Evolutionary conservation across 2,329 filamentous ascomycete species (phyloP), one percentile per base, ranked within the genome.

Genomic region (Nigrospora oryzae): DNA sequence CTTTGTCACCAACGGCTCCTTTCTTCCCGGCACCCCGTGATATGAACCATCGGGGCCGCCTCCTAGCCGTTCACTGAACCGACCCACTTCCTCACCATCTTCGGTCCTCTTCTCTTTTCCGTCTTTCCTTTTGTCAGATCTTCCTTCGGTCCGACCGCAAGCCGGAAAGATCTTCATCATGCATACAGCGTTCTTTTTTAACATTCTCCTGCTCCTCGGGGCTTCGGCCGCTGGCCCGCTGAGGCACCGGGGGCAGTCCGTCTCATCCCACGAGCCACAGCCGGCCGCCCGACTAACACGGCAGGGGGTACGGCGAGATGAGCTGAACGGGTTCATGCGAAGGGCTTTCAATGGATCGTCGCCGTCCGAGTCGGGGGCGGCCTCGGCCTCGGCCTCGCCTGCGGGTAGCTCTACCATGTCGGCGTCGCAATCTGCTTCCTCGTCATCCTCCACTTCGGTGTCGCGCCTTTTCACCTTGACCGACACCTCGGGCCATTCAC

Each of bases 161-260:
- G 31, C 33, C 36, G 40, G 36, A 23, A 44, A 38, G 40, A 46
- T 43, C 43, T 43, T 43, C 46, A 48, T 17, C 5, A 62, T 62
- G 59, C 49, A 53, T 40, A 53, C 54, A 50, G 44, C 53, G 52
- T 42, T 56, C 51, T 35, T 58, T 44, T 50, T 59, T 47, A 50
- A 56, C 39, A 46, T 62, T 37, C 52, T 60, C 39, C 52, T 57
- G 43, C 53, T 61, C 44, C 54, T 56, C 42, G 57, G 50, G 46
- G 54, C 52, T 47, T 58, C 53, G 43, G 58, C 57, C 57, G 59
- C 59, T 38, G 58, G 58, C 46, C 56, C 58, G 55, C 49, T 59
- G 53, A 57, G 54, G 52, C 50, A 51, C 34, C 49, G 50, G 40
- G 50, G 51, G 14, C 53, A 53, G 58, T 59, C 58, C 28, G 56